Conservation (phyloP, 257 asterid species). For the Solanum arcanum region DNA sequence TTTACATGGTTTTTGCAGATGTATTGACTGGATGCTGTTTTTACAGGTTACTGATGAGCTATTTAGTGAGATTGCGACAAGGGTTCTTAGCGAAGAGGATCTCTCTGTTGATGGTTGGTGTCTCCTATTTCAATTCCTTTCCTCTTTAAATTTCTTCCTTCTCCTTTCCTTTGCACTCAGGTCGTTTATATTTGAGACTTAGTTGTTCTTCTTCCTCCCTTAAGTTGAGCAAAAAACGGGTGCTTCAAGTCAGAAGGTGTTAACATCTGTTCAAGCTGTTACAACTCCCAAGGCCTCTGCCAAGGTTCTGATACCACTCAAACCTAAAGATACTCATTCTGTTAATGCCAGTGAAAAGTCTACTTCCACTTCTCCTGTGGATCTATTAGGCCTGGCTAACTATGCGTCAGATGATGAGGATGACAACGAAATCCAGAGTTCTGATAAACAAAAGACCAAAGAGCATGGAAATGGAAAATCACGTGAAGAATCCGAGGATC, state of each 20-base stretch:
- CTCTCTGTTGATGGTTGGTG: slow-evolving; percentile 54
- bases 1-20: slow-evolving; percentile 1
- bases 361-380: slow-evolving; percentile 45
- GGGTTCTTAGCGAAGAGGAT: slow-evolving; percentile 79
- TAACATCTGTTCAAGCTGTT: slow-evolving; percentile 32
- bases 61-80: slow-evolving; percentile 92
- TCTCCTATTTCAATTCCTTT: background rate
- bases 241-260: slow-evolving; percentile 24
- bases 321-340: slow-evolving; percentile 26
- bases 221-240: slow-evolving; percentile 37
- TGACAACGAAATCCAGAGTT: slow-evolving; percentile 49
- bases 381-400: slow-evolving; percentile 73
- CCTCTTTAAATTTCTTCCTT: background rate
- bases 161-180: slow-evolving; percentile 4
- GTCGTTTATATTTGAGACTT: background rate
- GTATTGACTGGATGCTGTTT: slow-evolving; percentile 21
- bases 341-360: slow-evolving; percentile 45
- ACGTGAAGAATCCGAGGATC: slow-evolving; percentile 22
- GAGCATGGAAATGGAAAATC: slow-evolving; percentile 41
- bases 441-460: slow-evolving; percentile 22
- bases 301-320: slow-evolving; percentile 47
- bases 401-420: slow-evolving; percentile 91
- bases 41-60: slow-evolving; percentile 95
- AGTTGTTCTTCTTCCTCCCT: background rate
- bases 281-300: slow-evolving; percentile 46